Evolutionary conservation across 1,284 basidiomycete species (phyloP).

Genomic region (Veloboletus limbatus): DNA sequence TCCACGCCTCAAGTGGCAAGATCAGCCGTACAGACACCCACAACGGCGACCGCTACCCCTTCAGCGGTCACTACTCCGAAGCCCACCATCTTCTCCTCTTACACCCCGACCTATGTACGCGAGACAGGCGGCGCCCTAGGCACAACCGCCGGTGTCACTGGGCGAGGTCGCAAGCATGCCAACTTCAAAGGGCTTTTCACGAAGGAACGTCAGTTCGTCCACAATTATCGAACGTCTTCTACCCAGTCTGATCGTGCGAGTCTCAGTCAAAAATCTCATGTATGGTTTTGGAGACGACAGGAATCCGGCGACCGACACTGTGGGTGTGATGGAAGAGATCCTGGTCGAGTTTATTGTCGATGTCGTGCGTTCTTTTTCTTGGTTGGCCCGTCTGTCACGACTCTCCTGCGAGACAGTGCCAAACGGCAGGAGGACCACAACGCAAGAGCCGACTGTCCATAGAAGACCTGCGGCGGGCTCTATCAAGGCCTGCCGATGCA

Average conservation of each 20-base stretch:
- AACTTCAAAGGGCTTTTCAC: conserved; percentile 70
- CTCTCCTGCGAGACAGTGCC: conserved; percentile 51
- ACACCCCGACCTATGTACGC: conserved; percentile 54
- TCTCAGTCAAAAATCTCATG: conserved; percentile 81
- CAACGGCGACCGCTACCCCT: conserved; percentile 22
- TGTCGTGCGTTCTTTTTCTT: conserved; percentile 54
- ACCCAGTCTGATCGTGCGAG: conserved; percentile 7
- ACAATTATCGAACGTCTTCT: neutral
- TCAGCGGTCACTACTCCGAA: conserved; percentile 20
- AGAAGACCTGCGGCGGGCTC: conserved; percentile 74
- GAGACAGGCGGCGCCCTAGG: conserved; percentile 41
- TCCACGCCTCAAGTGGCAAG: conserved; percentile 35
- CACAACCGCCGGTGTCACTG: conserved; percentile 39
- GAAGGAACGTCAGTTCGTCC: conserved; percentile 64
- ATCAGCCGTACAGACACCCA: conserved; percentile 35
- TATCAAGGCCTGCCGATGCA: conserved; percentile 75
- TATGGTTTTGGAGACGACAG: conserved; percentile 94
- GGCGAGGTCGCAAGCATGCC: conserved; percentile 56
- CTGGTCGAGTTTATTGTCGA: conserved; percentile 89
- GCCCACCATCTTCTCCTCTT: conserved; percentile 45
- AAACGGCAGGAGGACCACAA: conserved; percentile 64
- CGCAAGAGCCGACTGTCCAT: conserved; percentile 72
- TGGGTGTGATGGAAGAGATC: conserved; percentile 93
- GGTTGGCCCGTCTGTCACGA: conserved; percentile 10
- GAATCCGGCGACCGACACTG: conserved; percentile 82